phyloP scores from a whole-genome alignment of 1,139 yeast species.

The Scheffersomyces quercinus region DNA sequence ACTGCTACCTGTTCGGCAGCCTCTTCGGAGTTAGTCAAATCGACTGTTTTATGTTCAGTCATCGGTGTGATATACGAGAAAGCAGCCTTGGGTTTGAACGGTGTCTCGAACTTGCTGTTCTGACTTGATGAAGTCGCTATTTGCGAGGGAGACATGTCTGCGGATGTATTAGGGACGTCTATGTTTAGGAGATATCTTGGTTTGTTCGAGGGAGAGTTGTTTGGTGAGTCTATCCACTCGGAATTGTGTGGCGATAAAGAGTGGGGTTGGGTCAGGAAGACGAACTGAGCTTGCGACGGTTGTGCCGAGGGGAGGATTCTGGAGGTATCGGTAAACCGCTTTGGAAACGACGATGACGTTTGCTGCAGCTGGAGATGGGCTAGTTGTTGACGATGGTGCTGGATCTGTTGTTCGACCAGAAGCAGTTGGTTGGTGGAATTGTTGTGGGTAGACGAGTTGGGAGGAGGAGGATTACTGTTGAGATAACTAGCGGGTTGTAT shows the following conservation, averaged over 20 bases:
- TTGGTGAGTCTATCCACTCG: conserved; percentile 40
- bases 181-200: conserved; percentile 1
- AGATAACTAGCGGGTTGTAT: no score
- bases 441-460: no score
- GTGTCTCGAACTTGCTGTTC: conserved; percentile 21
- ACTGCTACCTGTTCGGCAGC: neutral
- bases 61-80: conserved; percentile 26
- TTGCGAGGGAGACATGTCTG: conserved; percentile 10
- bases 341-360: no score
- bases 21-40: neutral
- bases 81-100: conserved; percentile 16
- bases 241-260: conserved; percentile 29
- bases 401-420: neutral
- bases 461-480: no score
- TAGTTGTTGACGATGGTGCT: conserved; percentile 1
- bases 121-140: conserved; percentile 2
- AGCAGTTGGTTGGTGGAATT: no score
- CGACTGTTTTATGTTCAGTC: conserved; percentile 16
- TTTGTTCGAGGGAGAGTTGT: conserved; percentile 23
- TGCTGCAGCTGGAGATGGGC: no score
- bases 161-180: neutral
- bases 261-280: conserved; percentile 14
- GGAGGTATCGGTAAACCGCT: no score
- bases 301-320: neutral
- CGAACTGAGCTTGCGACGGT: neutral